Conservation (phyloP, 2,329 filamentous ascomycete genomes). For the Xylaria sp. region DNA sequence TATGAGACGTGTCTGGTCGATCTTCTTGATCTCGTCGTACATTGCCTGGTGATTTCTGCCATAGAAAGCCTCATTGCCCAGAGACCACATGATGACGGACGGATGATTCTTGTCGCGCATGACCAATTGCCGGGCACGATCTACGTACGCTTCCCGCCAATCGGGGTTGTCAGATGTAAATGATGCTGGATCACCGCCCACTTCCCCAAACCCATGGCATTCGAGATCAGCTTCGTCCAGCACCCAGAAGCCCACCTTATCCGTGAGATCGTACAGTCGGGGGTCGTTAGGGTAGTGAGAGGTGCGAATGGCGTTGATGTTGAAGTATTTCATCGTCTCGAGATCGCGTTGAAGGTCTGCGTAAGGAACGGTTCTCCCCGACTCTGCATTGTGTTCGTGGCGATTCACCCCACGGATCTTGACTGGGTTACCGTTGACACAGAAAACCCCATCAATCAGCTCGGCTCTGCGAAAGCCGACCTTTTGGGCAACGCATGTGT, state of each 20-base stretch:
- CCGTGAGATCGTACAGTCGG: slow-evolving; percentile 61
- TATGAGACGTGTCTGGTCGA: slow-evolving; percentile 60
- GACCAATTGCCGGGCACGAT: slow-evolving; percentile 66
- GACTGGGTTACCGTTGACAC: slow-evolving; percentile 66
- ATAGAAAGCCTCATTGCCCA: slow-evolving; percentile 74
- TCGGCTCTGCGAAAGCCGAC: slow-evolving; percentile 68
- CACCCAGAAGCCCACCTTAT: slow-evolving; percentile 66
- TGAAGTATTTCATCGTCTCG: slow-evolving; percentile 67
- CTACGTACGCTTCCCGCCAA: slow-evolving; percentile 67
- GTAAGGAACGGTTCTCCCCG: slow-evolving; percentile 63
- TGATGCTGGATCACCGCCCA: slow-evolving; percentile 47
- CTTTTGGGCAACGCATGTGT: slow-evolving; percentile 51
- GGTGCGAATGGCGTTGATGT: slow-evolving; percentile 71
- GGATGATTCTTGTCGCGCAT: slow-evolving; percentile 63
- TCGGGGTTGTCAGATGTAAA: slow-evolving; percentile 63
- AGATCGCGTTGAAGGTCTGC: slow-evolving; percentile 65
- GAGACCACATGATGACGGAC: slow-evolving; percentile 70
- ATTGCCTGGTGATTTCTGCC: slow-evolving; percentile 69
- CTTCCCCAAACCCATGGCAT: slow-evolving; percentile 53
- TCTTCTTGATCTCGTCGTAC: slow-evolving; percentile 63
- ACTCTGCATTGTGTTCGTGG: slow-evolving; percentile 69
- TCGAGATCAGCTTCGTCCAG: slow-evolving; percentile 61
- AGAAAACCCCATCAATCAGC: slow-evolving; percentile 62
- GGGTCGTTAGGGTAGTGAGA: slow-evolving; percentile 68
- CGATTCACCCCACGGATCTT: slow-evolving; percentile 70